These are phyloP conservation scores for Verticillium longisporum DNA, from an alignment of 2,329 filamentous ascomycete species.

Conservation along the genomic window DNA sequence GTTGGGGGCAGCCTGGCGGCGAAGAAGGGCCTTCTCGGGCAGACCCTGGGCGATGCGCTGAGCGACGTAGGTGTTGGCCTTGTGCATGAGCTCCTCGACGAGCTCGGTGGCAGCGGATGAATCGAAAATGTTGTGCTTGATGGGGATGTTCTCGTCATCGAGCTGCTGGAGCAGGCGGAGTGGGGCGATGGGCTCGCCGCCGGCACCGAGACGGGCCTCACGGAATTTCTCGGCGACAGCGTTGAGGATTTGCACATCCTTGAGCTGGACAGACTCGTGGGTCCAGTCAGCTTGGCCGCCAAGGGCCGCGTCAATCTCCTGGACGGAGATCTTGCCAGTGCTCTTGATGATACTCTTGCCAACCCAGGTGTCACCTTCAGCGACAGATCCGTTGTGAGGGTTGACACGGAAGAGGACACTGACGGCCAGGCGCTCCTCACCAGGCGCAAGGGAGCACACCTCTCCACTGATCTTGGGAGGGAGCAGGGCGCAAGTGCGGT, in stretches of 20 bases:
- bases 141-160: constrained; percentile 95
- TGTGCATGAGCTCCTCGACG: constrained; percentile 91
- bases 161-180: constrained; percentile 87
- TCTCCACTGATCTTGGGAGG: constrained; percentile 80
- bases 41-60: constrained; percentile 72
- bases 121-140: constrained; percentile 94
- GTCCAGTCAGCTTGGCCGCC: constrained; percentile 55
- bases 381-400: constrained; percentile 66
- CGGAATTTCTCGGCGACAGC: constrained; percentile 84
- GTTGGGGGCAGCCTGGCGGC: constrained; percentile 80
- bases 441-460: constrained; percentile 79
- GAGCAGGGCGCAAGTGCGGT: constrained; percentile 80
- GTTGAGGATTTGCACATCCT: constrained; percentile 75
- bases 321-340: constrained; percentile 74
- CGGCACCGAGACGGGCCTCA: constrained; percentile 76
- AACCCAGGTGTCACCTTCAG: constrained; percentile 86
- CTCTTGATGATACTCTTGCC: constrained; percentile 94
- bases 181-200: constrained; percentile 71
- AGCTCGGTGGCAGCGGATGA: constrained; percentile 84
- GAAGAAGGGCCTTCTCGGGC: constrained; percentile 87
- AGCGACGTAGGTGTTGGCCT: constrained; percentile 84
- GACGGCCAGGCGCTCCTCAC: constrained; percentile 84
- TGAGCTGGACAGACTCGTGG: constrained; percentile 58
- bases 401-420: constrained; percentile 92
- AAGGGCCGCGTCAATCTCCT: constrained; percentile 79